phyloP scores from a whole-genome alignment of 768 basidiomycete species.

The Leucocoprinus sp. region DNA sequence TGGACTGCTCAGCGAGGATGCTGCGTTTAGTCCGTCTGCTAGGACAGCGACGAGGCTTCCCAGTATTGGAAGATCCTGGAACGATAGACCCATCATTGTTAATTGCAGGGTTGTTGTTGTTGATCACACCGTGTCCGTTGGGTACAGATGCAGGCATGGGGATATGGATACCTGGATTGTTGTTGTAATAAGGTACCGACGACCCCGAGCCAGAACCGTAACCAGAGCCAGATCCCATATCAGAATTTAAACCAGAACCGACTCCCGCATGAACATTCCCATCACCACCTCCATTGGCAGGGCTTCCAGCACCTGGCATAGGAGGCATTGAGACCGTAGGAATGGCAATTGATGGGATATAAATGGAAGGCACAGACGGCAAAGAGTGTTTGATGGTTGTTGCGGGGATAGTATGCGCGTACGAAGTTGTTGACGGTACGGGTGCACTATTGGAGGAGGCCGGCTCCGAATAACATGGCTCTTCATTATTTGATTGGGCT shows the following conservation, averaged over 20 bases:
- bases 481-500: too few species aligned
- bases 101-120: too few species aligned
- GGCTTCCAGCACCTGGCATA: not conserved
- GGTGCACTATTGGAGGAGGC: not conserved
- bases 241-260: not conserved
- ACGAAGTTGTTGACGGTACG: slow-evolving; percentile 5
- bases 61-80: not conserved
- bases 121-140: not conserved
- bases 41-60: not conserved
- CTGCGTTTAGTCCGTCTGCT: not conserved
- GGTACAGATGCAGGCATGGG: not conserved
- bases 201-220: not conserved
- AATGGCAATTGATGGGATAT: slow-evolving; percentile 13
- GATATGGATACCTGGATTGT: not conserved
- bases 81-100: too few species aligned
- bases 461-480: too few species aligned
- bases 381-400: slow-evolving; percentile 7
- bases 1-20: too few species aligned
- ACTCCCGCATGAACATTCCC: not conserved
- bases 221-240: too few species aligned
- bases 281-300: not conserved
- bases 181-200: not conserved
- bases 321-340: slow-evolving; percentile 8
- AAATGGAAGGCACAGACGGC: slow-evolving; percentile 10
- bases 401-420: slow-evolving; percentile 6